phyloP scores from a whole-genome alignment of 129 eudicot genomes.

The Pseudognaphalium luteoalbum region DNA sequence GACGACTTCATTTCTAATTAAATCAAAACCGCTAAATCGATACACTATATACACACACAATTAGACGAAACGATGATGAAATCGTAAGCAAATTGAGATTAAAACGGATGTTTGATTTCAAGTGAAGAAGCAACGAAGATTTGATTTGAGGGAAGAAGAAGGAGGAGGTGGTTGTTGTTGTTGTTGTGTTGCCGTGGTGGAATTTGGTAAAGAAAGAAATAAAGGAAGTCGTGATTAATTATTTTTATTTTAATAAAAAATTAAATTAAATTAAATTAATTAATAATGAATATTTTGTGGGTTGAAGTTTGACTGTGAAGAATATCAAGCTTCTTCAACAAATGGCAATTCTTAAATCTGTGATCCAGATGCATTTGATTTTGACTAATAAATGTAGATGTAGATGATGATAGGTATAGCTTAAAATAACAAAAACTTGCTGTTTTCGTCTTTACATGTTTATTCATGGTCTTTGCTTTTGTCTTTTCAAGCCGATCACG shows the following conservation, averaged over 20 bases:
- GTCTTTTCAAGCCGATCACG: too few species aligned
- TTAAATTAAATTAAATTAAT: background rate
- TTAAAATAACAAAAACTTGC: conserved; percentile 1
- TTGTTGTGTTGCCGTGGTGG: conserved; percentile 5
- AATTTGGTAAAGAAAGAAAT: conserved; percentile 16
- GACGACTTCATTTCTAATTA: conserved; percentile 59
- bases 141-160: conserved; percentile 10
- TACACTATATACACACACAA: background rate
- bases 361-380: conserved; percentile 26
- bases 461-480: too few species aligned
- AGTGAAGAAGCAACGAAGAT: conserved; percentile 22
- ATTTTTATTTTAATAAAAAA: background rate
- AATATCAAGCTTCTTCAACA: background rate
- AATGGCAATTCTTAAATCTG: conserved; percentile 20
- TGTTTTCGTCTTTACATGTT: background rate
- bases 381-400: background rate
- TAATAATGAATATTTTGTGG: conserved; percentile 8
- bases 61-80: background rate
- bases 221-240: background rate
- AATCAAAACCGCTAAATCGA: conserved; percentile 18
- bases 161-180: conserved; percentile 15
- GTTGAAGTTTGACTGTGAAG: conserved; percentile 30
- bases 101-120: background rate
- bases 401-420: background rate
- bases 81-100: background rate